Base-by-base conservation (phyloP, 75 land plant genomes). In the Adiantum capillusveneris region DNA sequence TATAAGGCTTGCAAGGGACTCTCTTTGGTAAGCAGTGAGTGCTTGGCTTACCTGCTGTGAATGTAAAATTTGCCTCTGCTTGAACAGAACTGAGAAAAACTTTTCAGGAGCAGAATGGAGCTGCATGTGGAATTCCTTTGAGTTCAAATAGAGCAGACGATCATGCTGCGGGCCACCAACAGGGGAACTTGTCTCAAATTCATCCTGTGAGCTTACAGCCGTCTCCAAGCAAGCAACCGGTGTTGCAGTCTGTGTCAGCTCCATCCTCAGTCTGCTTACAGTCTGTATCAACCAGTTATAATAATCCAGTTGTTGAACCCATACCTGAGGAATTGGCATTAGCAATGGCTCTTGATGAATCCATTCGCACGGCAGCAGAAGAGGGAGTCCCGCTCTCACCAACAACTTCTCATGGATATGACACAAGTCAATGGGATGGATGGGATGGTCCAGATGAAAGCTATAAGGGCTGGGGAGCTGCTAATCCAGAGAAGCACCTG, bases 1-100 rank as follows among this genome's bases (percentile, higher is more conserved):
- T 89, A 80, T 41, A 71, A 76, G 81, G 96, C 90, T 0, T 93
- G 98, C 67, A 81, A 74, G 75, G 96, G 96, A 63, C 69, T 77
- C 36, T 65, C 67, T 42, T 87, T 69, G 85, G 96, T 93, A 70
- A 48, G 50, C 27, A 34, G 18, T 9, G 43, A 9, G 43, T 41
- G 43, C 43, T 41, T 41, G 12, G 9, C 14, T 41, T 41, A 9
- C 43, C 43, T 41, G 6, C 14, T 21, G 22, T 46, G 50, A n/a
- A 46, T n/a, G 50, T 46, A 21, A 41, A 41, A 41, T 41, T 9
- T 41, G 43, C 9, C 14, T n/a, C n/a, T n/a, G n/a, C n/a, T n/a
- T n/a, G n/a, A n/a, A n/a, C n/a, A n/a, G n/a, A n/a, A n/a, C n/a
- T n/a, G n/a, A n/a, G n/a, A n/a, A n/a, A n/a, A n/a, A n/a, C n/a